Evolutionary conservation across 2,329 filamentous ascomycete species (phyloP), one percentile per base, ranked within the genome.

Genomic region (Phoma sp.): DNA sequence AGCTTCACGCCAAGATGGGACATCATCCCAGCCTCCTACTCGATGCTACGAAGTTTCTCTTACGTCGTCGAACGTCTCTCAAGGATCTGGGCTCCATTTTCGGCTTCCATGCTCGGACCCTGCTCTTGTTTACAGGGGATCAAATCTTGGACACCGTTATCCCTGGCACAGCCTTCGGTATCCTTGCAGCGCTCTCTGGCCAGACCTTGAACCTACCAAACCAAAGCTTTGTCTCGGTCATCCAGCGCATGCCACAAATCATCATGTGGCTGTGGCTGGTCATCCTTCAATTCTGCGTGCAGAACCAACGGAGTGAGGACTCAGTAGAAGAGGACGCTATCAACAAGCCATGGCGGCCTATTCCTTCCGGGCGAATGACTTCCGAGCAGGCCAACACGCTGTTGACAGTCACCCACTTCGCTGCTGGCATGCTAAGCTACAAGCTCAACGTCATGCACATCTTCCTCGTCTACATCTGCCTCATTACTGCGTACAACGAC

Each of bases 311-410:
- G 3, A 58, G 62, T 2, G 58, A 68, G 2, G 61, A 53, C 2
- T 72, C 76, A 2, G 53, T 77, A 4, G 47, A 58, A 0, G 78
- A 80, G 51, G 78, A 80, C 55, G 32, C 44, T 0, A 55, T 75
- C 51, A 80, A 80, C 67, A 80, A 79, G 48, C 75, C 76, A 31
- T 76, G 74, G 73, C 61, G 74, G 7, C 67, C 72, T 0, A 59
- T 76, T 31, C 66, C 72, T 0, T 55, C 60, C 1, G 51, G 61
- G 15, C 58, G 62, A 3, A 68, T 76, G 29, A 67, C 55, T 12
- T 31, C 50, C 1, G 22, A 31, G 1, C 49, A 68, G 9, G 63
- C 68, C 0, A 58, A 62, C 1, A 47, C 44, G 7, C 53, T 73
- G 4, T 22, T 67, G 13, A 10, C 25, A 2, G 32, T 37, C 4